phyloP scores from a whole-genome alignment of 2,329 filamentous ascomycete genomes.

The Talaromyces sp. region DNA sequence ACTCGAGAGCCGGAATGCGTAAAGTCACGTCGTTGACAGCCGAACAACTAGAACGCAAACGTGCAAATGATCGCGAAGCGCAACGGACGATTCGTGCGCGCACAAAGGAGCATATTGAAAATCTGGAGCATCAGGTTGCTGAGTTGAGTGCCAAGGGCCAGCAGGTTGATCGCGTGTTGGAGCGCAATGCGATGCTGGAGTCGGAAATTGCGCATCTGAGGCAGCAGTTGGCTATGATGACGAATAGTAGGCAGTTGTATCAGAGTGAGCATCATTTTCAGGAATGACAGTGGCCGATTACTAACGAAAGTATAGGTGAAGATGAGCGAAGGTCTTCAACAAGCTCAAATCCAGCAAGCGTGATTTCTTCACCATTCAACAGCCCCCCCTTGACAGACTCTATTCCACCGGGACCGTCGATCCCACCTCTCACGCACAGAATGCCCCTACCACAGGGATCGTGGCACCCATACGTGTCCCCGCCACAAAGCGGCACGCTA shows the following conservation, averaged over 20 bases:
- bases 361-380: slow-evolving; percentile 18
- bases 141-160: slow-evolving; percentile 51
- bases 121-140: slow-evolving; percentile 52
- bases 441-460: slow-evolving; percentile 16
- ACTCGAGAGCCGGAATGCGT: slow-evolving; percentile 54
- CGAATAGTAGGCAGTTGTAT: slow-evolving; percentile 22
- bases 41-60: slow-evolving; percentile 57
- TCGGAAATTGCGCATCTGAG: slow-evolving; percentile 53
- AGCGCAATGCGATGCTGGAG: slow-evolving; percentile 53
- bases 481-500: not conserved
- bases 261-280: not conserved
- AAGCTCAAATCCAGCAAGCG: slow-evolving; percentile 18
- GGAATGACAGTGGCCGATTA: not conserved
- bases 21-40: slow-evolving; percentile 56
- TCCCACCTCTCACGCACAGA: slow-evolving; percentile 15
- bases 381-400: slow-evolving; percentile 14
- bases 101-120: slow-evolving; percentile 58
- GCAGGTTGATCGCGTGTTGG: slow-evolving; percentile 50
- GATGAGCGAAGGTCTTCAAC: slow-evolving; percentile 20
- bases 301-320: slow-evolving; percentile 3
- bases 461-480: slow-evolving; percentile 18
- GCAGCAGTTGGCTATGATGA: slow-evolving; percentile 41
- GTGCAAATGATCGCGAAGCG: slow-evolving; percentile 59
- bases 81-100: slow-evolving; percentile 58
- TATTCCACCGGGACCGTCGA: slow-evolving; percentile 10